These are phyloP conservation scores for Neonectria ditissima DNA, from an alignment of 2,329 filamentous ascomycete genomes.

Conservation along the genomic window DNA sequence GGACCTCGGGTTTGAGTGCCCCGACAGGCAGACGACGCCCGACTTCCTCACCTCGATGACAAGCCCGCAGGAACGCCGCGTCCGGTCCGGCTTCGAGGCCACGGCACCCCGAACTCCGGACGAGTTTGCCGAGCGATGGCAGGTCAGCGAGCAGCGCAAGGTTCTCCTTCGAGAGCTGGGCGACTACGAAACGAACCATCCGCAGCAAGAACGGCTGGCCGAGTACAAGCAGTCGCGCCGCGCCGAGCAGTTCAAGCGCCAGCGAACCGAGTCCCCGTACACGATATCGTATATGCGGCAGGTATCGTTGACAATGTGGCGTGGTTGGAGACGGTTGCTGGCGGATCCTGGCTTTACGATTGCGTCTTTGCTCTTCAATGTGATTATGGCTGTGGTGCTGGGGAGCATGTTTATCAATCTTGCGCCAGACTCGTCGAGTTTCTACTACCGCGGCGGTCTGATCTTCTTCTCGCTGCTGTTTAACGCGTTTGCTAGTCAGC, in stretches of 20 bases:
- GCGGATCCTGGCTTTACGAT: conserved; percentile 55
- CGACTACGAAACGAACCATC: conserved; percentile 44
- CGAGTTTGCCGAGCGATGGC: conserved; percentile 53
- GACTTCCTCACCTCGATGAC: conserved; percentile 58
- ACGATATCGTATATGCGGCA: conserved; percentile 60
- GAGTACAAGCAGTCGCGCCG: conserved; percentile 39
- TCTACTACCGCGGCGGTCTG: conserved; percentile 60
- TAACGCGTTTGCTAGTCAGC: conserved; percentile 58
- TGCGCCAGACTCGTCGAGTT: conserved; percentile 56
- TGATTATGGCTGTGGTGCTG: conserved; percentile 63
- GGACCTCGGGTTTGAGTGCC: conserved; percentile 48
- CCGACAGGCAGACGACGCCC: conserved; percentile 42
- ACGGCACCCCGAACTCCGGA: conserved; percentile 51
- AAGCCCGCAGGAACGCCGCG: conserved; percentile 49
- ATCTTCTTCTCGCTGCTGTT: conserved; percentile 65
- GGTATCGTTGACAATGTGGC: conserved; percentile 56
- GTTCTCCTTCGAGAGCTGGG: conserved; percentile 46
- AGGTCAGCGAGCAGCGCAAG: conserved; percentile 41
- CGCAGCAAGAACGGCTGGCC: conserved; percentile 27
- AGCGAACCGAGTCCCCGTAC: conserved; percentile 60
- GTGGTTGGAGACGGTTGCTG: conserved; percentile 53
- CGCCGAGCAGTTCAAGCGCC: conserved; percentile 47
- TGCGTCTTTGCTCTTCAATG: conserved; percentile 56
- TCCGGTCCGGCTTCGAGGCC: conserved; percentile 48
- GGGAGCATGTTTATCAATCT: conserved; percentile 65